Percentiles rank a stretch among this genome's conserved stretches.
Conservation (phyloP, 805 yeast genomes). For the Saccharomycodes ludwigii region DNA sequence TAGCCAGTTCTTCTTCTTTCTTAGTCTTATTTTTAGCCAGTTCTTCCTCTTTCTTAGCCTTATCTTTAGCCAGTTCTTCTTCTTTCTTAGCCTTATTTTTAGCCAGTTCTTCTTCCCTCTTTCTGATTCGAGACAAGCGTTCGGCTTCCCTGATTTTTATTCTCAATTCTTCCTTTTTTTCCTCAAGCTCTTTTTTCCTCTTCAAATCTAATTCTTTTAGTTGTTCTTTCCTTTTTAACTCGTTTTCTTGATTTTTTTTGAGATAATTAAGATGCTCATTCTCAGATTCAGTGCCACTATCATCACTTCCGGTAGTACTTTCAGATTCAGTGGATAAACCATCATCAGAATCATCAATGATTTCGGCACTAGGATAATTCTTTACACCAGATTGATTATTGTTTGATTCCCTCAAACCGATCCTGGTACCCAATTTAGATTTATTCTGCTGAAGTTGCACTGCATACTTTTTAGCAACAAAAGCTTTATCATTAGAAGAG, state of each 20-base stretch:
- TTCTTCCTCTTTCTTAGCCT: slow-evolving; percentile 9
- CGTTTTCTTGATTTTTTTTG: slow-evolving; percentile 8
- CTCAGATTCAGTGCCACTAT: slow-evolving; percentile 12
- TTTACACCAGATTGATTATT: too few relatives aligned
- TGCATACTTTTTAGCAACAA: too few relatives aligned
- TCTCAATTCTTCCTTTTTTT: neutral
- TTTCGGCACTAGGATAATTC: too few relatives aligned
- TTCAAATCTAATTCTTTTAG: neutral
- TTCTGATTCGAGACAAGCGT: slow-evolving; percentile 2
- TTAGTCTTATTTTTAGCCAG: too few relatives aligned
- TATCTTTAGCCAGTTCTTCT: slow-evolving; percentile 5
- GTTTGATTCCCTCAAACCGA: too few relatives aligned
- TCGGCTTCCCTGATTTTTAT: slow-evolving; percentile 6
- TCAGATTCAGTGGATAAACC: too few relatives aligned
- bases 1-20: slow-evolving; percentile 6
- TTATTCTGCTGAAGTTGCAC: too few relatives aligned
- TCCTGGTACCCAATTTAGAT: too few relatives aligned
- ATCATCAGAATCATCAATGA: too few relatives aligned
- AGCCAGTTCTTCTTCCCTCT: slow-evolving; percentile 1
- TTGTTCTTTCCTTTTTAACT: slow-evolving; percentile 5
- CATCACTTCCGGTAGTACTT: too few relatives aligned
- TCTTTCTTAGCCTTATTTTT: slow-evolving; percentile 1
- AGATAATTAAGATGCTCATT: slow-evolving; percentile 2
- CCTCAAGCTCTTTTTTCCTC: slow-evolving; percentile 1
- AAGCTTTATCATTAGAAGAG: slow-evolving; percentile 6